Base-by-base conservation (phyloP, 208 protist genomes). In the Endotrypanum monterogeii region DNA sequence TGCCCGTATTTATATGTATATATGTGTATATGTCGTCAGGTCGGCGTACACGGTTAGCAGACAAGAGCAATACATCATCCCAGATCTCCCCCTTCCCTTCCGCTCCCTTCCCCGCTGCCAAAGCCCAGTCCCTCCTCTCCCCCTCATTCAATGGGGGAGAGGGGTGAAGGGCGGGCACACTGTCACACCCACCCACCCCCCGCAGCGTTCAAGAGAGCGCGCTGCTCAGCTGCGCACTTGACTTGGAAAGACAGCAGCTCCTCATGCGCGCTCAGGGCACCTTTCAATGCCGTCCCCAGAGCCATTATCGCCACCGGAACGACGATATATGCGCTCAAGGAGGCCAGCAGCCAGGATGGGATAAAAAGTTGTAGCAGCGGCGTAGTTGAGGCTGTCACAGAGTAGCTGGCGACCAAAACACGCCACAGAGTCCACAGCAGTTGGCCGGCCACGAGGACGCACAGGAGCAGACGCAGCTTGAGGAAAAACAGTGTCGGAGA, bases 401-500 rank as follows among this genome's bases (percentile, higher is more conserved):
- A 7, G 20, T 55, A 50, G 30, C 51, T 46, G 41, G 51, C 30
- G 5, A 37, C 28, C 30, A 81, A 44, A 3, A 73, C 54, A 41
- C 58, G 66, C 54, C 44, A 71, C 55, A 81, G 23, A 41, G 41
- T 73, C 76, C 70, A 76, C 57, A 76, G 44, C 18, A 81, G 54
- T 37, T 76, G 65, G n/a, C 66, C 37, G 6, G 76, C 71, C 25
- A 81, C 76, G 28, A 73, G 48, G n/a, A 84, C 52, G 58, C 80
- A 84, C 39, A 84, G 72, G 9, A 78, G 66, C 6, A 79, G 68
- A 1, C 80, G 80, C 35, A 86, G 41, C 61, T 80, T 83, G 32
- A 86, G 55, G 46, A 86, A 78, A 46, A 71, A 78, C 32, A 79
- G 56, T 12, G 58, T 39, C 23, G 67, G 57, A 37, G 78, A 55